Evolutionary conservation across 73 alveolate species (phyloP).

Genomic region (Paraurostyla sp.): DNA sequence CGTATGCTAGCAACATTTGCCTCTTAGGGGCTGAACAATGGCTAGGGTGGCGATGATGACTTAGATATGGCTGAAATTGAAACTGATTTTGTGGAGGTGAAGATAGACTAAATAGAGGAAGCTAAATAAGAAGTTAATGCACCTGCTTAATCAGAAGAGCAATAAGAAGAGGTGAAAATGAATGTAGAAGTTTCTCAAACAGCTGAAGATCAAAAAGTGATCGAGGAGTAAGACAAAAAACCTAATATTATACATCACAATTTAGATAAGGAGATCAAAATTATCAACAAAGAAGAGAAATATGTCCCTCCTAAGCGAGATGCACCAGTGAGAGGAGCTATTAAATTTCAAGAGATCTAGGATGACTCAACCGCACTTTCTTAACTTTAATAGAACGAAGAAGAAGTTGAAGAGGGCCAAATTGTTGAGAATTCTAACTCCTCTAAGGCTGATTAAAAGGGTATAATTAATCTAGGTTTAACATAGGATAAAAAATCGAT

Average conservation of each 20-base stretch:
- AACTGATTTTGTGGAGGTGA: not conserved
- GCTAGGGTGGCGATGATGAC: constrained; percentile 48
- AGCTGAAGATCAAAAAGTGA: not conserved
- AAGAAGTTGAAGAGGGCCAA: constrained; percentile 25
- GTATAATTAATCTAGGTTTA: not conserved
- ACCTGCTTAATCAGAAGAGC: not conserved
- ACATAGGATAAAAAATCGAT: not conserved
- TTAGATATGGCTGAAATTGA: constrained; percentile 40
- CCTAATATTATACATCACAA: not conserved
- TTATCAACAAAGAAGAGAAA: not conserved
- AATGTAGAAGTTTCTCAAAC: too few relatives aligned
- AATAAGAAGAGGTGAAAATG: not conserved
- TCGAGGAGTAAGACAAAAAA: not conserved
- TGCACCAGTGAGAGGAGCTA: too few relatives aligned
- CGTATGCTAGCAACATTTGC: constrained; percentile 63
- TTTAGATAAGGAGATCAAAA: constrained; percentile 35
- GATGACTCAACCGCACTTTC: not conserved
- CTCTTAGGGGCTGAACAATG: not conserved
- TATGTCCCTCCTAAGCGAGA: not conserved
- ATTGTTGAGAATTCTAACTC: constrained; percentile 4
- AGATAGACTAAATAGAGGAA: not conserved
- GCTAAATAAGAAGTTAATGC: not conserved
- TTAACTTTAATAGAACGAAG: not conserved
- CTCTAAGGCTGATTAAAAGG: too few relatives aligned
- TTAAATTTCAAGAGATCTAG: not conserved